Evolutionary conservation across 352 stramenopile species (phyloP), one percentile per base, ranked within the genome.

Genomic region (Phytophthora europaea): DNA sequence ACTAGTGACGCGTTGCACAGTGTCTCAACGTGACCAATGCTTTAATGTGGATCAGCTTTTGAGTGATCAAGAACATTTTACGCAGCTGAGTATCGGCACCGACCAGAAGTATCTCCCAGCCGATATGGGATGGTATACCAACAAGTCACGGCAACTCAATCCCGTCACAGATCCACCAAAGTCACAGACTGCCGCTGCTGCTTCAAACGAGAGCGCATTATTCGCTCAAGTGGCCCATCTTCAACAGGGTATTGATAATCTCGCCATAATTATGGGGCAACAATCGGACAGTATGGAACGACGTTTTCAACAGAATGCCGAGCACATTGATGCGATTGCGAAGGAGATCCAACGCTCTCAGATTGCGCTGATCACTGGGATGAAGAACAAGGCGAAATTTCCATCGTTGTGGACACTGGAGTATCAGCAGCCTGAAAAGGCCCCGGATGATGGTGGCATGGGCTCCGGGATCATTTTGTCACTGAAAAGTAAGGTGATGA

Each of bases 121-220:
- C n/a, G 62, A 63, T 16, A 70, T 70, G 51, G 38, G 52, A 10
- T 70, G 62, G 62, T 63, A 70, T 23, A 70, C 54, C 26, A 70
- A 70, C 23, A 70, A 36, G n/a, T 34, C n/a, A 31, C 40, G n/a
- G 6, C 58, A 52, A 52, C 47, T 9, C n/a, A 28, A 28, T 15
- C 47, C 47, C 16, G 45, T 28, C 8, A 6, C n/a, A 12, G 43
- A 50, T 23, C 18, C 43, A 22, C 6, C 43, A 20, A 53, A 38
- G 5, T 0, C 34, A 36, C 2, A 52, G 6, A 48, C 26, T 53
- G 15, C 16, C 33, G 28, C 22, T 26, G 20, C 22, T 60, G 18
- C 10, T 7, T 52, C 20, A 13, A 31, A 16, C 15, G 40, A 52
- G 15, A 54, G 31, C 8, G 38, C 7, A 31, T 23, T 55, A 28